These are phyloP conservation scores for Calonectria honghensis DNA, from an alignment of 2,329 filamentous ascomycete genomes.

Conservation along the genomic window DNA sequence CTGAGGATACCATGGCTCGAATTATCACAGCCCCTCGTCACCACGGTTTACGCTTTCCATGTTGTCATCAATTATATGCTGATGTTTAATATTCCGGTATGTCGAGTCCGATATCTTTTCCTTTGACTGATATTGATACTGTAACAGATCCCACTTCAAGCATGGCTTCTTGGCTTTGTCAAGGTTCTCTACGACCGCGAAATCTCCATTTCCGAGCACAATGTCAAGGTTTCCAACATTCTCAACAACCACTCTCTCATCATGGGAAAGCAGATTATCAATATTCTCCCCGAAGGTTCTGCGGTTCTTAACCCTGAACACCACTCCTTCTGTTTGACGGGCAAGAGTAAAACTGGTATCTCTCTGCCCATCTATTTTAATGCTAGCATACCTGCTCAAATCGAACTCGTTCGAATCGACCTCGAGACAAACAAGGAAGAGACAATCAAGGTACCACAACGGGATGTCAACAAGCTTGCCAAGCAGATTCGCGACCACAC, in stretches of 20 bases:
- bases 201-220: conserved; percentile 92
- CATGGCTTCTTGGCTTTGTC: conserved; percentile 82
- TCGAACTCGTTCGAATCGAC: conserved; percentile 92
- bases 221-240: conserved; percentile 90
- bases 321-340: conserved; percentile 87
- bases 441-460: conserved; percentile 82
- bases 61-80: conserved; percentile 86
- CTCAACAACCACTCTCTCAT: conserved; percentile 95
- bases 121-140: conserved; percentile 36
- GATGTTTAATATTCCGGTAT: conserved; percentile 92
- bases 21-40: conserved; percentile 85
- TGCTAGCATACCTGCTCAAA: conserved; percentile 89
- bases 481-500: conserved; percentile 80
- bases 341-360: conserved; percentile 74
- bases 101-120: conserved; percentile 53
- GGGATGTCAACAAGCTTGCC: conserved; percentile 84
- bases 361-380: conserved; percentile 93
- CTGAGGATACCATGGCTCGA: conserved; percentile 97
- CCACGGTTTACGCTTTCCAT: conserved; percentile 82
- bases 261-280: conserved; percentile 96
- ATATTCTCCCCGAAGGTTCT: conserved; percentile 97
- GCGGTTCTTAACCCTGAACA: conserved; percentile 90
- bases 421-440: conserved; percentile 88
- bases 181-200: conserved; percentile 95
- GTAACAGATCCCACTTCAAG: conserved; percentile 80